These are phyloP conservation scores for Chrysanthemum makinoi DNA, from an alignment of 129 eudicot genomes.

Conservation along the genomic window DNA sequence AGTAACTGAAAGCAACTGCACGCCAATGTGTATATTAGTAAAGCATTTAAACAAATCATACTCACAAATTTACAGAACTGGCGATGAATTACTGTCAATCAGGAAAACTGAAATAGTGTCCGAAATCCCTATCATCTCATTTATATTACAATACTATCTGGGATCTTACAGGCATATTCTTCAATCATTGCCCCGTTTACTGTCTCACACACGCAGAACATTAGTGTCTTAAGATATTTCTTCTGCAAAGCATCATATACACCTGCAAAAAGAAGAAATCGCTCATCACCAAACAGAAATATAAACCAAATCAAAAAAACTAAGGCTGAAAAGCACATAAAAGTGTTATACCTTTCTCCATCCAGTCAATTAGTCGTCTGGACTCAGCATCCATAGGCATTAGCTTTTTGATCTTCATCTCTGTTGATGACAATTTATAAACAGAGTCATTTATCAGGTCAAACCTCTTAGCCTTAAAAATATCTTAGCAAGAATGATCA, in stretches of 20 bases:
- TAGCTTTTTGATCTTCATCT: slow-evolving; percentile 98
- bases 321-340: slow-evolving; percentile 5
- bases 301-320: neutral
- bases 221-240: slow-evolving; percentile 80
- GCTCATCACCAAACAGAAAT: slow-evolving; percentile 12
- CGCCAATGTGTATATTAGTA: slow-evolving; percentile 26
- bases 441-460: slow-evolving; percentile 13
- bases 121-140: neutral
- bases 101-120: slow-evolving; percentile 7
- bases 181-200: slow-evolving; percentile 88
- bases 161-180: slow-evolving; percentile 86
- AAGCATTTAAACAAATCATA: slow-evolving; percentile 12
- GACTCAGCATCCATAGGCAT: slow-evolving; percentile 99
- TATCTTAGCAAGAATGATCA: neutral
- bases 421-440: slow-evolving; percentile 38
- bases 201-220: slow-evolving; percentile 90
- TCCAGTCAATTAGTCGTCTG: slow-evolving; percentile 96
- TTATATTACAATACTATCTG: slow-evolving; percentile 16
- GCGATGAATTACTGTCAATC: slow-evolving; percentile 9
- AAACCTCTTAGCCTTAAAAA: slow-evolving; percentile 18
- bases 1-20: slow-evolving; percentile 97
- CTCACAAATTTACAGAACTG: neutral
- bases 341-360: slow-evolving; percentile 81
- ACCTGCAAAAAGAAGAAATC: slow-evolving; percentile 42
- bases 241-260: slow-evolving; percentile 98